Evolutionary conservation across 1,139 yeast species (phyloP).

Genomic region (Sugiyamaella novakii): DNA sequence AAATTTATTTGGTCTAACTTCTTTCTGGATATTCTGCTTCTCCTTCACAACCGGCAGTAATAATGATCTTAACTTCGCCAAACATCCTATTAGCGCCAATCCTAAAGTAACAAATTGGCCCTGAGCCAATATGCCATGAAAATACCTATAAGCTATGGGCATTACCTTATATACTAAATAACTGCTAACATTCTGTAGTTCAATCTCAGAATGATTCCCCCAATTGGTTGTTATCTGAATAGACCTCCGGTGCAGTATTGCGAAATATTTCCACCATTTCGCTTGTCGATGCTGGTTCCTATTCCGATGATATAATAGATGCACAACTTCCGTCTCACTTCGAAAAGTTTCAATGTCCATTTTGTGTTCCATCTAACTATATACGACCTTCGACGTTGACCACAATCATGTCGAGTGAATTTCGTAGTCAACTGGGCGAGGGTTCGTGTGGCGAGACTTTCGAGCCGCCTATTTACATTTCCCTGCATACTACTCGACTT

Average conservation of each 20-base stretch:
- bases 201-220: conserved; percentile 17
- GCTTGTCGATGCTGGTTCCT: conserved; percentile 75
- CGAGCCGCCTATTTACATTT: too few species aligned
- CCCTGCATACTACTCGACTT: too few species aligned
- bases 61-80: conserved; percentile 48
- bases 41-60: conserved; percentile 5
- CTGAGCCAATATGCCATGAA: conserved; percentile 67
- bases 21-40: too few species aligned
- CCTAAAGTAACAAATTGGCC: conserved; percentile 83
- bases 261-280: conserved; percentile 73
- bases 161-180: conserved; percentile 49
- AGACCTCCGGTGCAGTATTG: conserved; percentile 59
- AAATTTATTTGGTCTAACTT: too few species aligned
- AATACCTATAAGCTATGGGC: conserved; percentile 58
- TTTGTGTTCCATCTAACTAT: too few species aligned
- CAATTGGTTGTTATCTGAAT: conserved; percentile 22
- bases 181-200: conserved; percentile 19
- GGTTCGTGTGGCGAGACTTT: too few species aligned
- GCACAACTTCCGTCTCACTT: conserved; percentile 59
- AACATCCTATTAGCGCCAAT: conserved; percentile 61
- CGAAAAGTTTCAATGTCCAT: conserved; percentile 16
- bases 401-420: too few species aligned
- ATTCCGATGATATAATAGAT: conserved; percentile 67
- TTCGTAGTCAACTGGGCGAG: too few species aligned
- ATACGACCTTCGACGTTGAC: too few species aligned